These are phyloP conservation scores for Penicillium coprophilum DNA, from an alignment of 495 filamentous ascomycete genomes.

Conservation along the genomic window DNA sequence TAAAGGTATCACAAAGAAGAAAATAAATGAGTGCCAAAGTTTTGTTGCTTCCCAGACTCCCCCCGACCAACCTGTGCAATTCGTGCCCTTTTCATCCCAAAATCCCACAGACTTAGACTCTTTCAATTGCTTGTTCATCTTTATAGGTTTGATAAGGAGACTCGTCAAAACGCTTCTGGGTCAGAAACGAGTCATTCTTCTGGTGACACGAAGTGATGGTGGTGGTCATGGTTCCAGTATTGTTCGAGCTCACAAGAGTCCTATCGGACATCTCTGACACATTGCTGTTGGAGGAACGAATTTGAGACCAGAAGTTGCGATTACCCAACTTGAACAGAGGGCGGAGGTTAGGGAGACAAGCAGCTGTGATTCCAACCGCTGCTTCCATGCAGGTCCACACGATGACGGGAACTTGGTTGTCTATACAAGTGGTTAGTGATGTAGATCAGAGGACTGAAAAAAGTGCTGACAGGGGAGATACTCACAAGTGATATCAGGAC, in stretches of 20 bases:
- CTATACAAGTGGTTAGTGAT: constrained; percentile 15
- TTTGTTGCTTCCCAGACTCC: neutral
- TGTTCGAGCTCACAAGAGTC: constrained; percentile 9
- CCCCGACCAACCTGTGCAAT: neutral
- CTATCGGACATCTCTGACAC: constrained; percentile 19
- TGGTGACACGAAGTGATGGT: constrained; percentile 7
- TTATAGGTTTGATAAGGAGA: neutral
- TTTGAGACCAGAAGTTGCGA: constrained; percentile 26
- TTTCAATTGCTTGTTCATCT: neutral
- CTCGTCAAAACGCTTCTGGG: neutral
- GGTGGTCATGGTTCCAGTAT: constrained; percentile 5
- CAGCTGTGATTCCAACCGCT: constrained; percentile 28
- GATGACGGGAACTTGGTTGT: constrained; percentile 28
- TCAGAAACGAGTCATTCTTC: neutral
- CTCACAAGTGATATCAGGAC: constrained; percentile 30
- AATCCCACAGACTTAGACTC: neutral
- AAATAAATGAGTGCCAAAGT: neutral
- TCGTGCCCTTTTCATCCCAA: neutral
- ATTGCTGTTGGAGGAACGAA: constrained; percentile 17
- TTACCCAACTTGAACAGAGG: constrained; percentile 25
- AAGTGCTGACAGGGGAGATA: neutral
- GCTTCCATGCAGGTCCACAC: constrained; percentile 32
- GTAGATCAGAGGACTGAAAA: neutral
- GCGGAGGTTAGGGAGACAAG: constrained; percentile 30
- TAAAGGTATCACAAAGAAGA: constrained; percentile 6